Conservation (phyloP, 768 basidiomycete species). For the Gymnopilus junonius region DNA sequence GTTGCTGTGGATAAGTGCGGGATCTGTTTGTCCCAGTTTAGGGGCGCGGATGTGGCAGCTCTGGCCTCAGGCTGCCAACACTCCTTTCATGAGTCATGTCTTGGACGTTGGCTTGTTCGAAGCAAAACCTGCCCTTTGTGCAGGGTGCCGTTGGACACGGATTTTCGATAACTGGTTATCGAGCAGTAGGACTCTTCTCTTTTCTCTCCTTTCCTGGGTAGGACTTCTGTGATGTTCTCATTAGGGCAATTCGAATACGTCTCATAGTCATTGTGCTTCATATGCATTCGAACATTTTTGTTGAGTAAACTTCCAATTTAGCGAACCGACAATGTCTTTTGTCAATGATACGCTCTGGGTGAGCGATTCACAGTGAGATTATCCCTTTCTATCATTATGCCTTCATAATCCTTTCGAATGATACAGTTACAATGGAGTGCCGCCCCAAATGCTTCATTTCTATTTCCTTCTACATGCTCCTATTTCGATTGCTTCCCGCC, state of each 20-base stretch:
- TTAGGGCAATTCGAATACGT: background rate
- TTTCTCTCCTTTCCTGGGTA: slow-evolving; percentile 2
- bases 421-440: background rate
- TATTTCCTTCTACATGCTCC: background rate
- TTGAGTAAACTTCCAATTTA: too few relatives aligned
- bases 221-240: background rate
- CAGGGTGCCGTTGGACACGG: slow-evolving; percentile 46
- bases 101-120: slow-evolving; percentile 62
- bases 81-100: slow-evolving; percentile 68
- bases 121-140: slow-evolving; percentile 71
- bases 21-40: slow-evolving; percentile 76
- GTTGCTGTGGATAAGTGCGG: slow-evolving; percentile 70
- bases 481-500: background rate
- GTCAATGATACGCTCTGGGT: background rate
- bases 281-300: too few relatives aligned
- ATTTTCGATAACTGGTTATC: slow-evolving; percentile 32
- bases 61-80: slow-evolving; percentile 65
- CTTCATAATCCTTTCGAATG: background rate
- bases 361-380: background rate
- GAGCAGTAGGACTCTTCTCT: background rate
- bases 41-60: slow-evolving; percentile 56
- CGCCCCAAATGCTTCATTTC: background rate
- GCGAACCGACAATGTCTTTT: background rate
- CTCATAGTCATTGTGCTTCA: background rate
- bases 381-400: background rate